Conservation (phyloP, 345 rosid species). For the Salix koriyanagi region DNA sequence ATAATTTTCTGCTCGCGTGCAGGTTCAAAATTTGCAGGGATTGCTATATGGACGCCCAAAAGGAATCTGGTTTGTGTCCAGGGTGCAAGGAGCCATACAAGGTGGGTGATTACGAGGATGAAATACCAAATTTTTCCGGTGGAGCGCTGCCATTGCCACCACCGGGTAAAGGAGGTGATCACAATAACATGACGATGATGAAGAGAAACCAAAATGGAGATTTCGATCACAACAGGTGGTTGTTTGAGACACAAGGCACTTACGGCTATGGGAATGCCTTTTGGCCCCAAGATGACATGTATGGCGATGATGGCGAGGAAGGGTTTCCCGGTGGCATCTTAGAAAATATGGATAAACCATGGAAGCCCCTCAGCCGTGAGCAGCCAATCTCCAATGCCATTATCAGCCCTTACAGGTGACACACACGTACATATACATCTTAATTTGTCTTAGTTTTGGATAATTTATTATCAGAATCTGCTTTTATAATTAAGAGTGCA, state of each 20-base stretch:
- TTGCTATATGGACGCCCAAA: conserved; percentile 84
- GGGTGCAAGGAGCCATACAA: conserved; percentile 88
- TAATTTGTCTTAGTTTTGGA: background rate
- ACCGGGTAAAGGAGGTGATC: conserved; percentile 33
- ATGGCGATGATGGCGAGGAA: conserved; percentile 57
- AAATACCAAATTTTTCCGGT: conserved; percentile 41
- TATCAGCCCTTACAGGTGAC: conserved; percentile 77
- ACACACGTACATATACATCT: too few species aligned
- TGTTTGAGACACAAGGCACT: conserved; percentile 80
- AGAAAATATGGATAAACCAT: conserved; percentile 76
- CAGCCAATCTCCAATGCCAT: conserved; percentile 51
- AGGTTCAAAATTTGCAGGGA: conserved; percentile 96
- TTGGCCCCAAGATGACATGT: conserved; percentile 69
- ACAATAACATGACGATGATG: conserved; percentile 76
- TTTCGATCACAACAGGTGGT: conserved; percentile 83
- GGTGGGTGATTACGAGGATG: conserved; percentile 67
- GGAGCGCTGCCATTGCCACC: conserved; percentile 74
- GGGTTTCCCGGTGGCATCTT: conserved; percentile 49
- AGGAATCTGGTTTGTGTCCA: conserved; percentile 76
- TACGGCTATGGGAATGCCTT: conserved; percentile 84
- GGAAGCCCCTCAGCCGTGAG: conserved; percentile 76
- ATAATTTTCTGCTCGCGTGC: background rate
- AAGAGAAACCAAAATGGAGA: conserved; percentile 78
- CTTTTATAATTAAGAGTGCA: background rate
- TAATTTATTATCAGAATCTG: background rate